Conservation (phyloP, 129 eudicot genomes). For the Oenanthe sinensis region DNA sequence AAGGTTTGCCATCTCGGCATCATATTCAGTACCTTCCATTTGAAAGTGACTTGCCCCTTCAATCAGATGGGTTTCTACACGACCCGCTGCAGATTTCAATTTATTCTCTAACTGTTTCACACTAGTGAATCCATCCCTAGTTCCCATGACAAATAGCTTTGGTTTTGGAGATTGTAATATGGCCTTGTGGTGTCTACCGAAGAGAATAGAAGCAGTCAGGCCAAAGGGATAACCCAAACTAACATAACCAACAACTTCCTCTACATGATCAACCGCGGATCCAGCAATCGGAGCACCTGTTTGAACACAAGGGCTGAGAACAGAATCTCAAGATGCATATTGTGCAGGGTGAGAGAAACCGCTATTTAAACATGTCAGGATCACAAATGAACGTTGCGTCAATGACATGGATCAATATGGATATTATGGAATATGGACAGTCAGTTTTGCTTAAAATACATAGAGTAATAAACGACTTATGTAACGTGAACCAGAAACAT, state of each 20-base stretch:
- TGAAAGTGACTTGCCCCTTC: conserved; percentile 79
- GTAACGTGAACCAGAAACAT: not conserved
- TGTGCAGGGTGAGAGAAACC: not conserved
- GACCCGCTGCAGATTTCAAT: conserved; percentile 61
- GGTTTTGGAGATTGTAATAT: conserved; percentile 64
- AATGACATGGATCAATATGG: not conserved
- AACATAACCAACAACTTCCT: conserved; percentile 65
- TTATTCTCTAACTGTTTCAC: conserved; percentile 78
- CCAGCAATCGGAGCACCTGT: conserved; percentile 93
- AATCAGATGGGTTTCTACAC: conserved; percentile 55
- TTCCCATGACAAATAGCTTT: conserved; percentile 88
- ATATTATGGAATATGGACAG: not conserved
- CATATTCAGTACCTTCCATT: conserved; percentile 67
- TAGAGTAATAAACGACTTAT: not conserved
- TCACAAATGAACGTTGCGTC: not conserved
- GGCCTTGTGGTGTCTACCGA: conserved; percentile 73
- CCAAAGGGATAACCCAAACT: conserved; percentile 91
- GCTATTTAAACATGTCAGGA: not conserved
- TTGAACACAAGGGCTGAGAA: not conserved
- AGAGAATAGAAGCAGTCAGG: conserved; percentile 61
- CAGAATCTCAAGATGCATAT: not conserved
- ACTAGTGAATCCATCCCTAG: conserved; percentile 85
- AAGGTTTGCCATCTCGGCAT: conserved; percentile 56
- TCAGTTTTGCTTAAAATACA: not conserved
- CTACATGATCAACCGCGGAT: conserved; percentile 70